Percentiles rank a stretch among this genome's conserved stretches.
Conservation (phyloP, 805 yeast species). For the Cyberlindnera lachancei region DNA sequence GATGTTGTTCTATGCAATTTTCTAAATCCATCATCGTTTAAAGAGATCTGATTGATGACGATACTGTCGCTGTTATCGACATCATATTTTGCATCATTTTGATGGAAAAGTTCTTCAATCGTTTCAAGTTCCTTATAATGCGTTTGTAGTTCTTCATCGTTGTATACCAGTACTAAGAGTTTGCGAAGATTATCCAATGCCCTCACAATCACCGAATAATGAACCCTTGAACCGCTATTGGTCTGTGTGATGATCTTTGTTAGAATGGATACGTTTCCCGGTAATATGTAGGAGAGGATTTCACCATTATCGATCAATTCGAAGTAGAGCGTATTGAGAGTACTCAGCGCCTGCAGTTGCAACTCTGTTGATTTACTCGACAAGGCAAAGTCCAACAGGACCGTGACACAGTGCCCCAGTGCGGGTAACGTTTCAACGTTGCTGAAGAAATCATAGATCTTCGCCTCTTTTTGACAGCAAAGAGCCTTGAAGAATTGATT, state of each 20-base stretch:
- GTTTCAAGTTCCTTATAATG: slow-evolving; percentile 16
- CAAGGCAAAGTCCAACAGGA: slow-evolving; percentile 30
- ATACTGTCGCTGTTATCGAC: too few relatives aligned
- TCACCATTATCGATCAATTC: slow-evolving; percentile 38
- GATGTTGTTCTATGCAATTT: slow-evolving; percentile 35
- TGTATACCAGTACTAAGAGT: slow-evolving; percentile 30
- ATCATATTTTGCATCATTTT: too few relatives aligned
- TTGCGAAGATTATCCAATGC: slow-evolving; percentile 25
- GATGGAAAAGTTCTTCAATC: slow-evolving; percentile 11
- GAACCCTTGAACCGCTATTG: slow-evolving; percentile 30
- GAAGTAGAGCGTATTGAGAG: slow-evolving; percentile 29
- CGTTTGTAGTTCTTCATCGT: slow-evolving; percentile 32
- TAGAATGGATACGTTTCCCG: slow-evolving; percentile 42
- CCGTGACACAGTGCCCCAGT: slow-evolving; percentile 40
- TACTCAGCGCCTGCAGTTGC: slow-evolving; percentile 27
- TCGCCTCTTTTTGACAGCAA: slow-evolving; percentile 12
- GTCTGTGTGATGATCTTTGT: slow-evolving; percentile 30
- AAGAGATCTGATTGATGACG: slow-evolving; percentile 13
- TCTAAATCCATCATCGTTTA: slow-evolving; percentile 13
- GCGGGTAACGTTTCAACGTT: slow-evolving; percentile 33
- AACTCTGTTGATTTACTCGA: slow-evolving; percentile 22
- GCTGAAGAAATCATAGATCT: slow-evolving; percentile 21
- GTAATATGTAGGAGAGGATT: slow-evolving; percentile 38
- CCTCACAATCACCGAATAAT: slow-evolving; percentile 29
- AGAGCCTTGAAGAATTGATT: slow-evolving; percentile 26